Percentiles rank a stretch among this genome's conserved stretches.
phyloP scores from a whole-genome alignment of 441 rosid species.

The Hura crepitans region DNA sequence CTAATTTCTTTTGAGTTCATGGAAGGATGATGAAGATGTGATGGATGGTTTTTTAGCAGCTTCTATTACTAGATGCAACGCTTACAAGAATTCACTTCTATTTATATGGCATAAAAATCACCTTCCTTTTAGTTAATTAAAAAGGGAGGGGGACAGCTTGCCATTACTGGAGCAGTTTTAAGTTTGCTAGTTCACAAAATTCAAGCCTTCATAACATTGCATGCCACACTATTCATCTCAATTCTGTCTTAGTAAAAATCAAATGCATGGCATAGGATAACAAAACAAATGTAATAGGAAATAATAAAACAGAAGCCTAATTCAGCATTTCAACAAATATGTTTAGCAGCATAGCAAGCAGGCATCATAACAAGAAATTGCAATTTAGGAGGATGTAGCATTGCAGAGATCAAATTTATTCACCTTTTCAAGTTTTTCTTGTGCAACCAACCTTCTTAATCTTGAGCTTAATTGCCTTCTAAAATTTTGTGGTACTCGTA shows the following conservation, averaged over 20 bases:
- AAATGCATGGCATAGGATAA: background rate
- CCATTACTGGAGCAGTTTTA: background rate
- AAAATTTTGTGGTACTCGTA: slow-evolving; percentile 53
- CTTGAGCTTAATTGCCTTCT: slow-evolving; percentile 50
- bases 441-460: slow-evolving; percentile 53
- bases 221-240: background rate
- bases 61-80: slow-evolving; percentile 6
- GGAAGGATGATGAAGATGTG: background rate
- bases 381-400: background rate
- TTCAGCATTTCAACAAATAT: background rate
- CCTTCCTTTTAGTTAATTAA: background rate
- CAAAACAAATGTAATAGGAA: background rate
- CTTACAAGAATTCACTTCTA: background rate
- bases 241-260: background rate
- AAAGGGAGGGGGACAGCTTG: background rate
- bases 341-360: slow-evolving; percentile 1
- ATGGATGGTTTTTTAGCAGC: background rate
- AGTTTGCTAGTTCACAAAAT: slow-evolving; percentile 4
- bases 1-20: background rate
- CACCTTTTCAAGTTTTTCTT: slow-evolving; percentile 65
- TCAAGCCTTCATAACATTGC: background rate
- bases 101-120: background rate
- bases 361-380: background rate
- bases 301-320: background rate
- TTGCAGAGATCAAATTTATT: slow-evolving; percentile 10